A percentile compares a stretch with the other conserved stretches of the same genome.
Evolutionary conservation across 2,329 filamentous ascomycete species (phyloP).

Genomic region (Dothideomycetes sp.): DNA sequence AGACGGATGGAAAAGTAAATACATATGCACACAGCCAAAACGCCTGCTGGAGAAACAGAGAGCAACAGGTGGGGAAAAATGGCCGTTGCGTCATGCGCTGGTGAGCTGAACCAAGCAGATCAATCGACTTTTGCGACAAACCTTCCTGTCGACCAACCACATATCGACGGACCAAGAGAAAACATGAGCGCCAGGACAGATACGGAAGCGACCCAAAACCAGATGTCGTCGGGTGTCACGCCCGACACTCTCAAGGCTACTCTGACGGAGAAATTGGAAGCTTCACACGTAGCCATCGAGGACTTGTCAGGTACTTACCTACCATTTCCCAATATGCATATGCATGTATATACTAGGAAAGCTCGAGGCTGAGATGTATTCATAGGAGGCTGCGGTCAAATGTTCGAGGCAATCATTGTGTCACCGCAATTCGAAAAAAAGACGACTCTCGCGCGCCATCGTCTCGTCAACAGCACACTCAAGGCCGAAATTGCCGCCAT

Average conservation of each 20-base stretch:
- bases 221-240: slow-evolving; percentile 51
- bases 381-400: slow-evolving; percentile 60
- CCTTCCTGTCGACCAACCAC: background rate
- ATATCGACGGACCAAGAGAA: background rate
- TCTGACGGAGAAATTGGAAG: slow-evolving; percentile 60
- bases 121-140: slow-evolving; percentile 9
- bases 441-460: slow-evolving; percentile 71
- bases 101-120: background rate
- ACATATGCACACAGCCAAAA: too few species aligned
- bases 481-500: slow-evolving; percentile 84
- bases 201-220: slow-evolving; percentile 41
- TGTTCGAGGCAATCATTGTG: slow-evolving; percentile 61
- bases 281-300: slow-evolving; percentile 74
- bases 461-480: slow-evolving; percentile 72
- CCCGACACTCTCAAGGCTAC: slow-evolving; percentile 60
- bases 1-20: background rate
- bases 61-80: too few species aligned
- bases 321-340: too few species aligned
- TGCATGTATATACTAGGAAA: too few species aligned
- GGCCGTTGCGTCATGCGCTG: slow-evolving; percentile 9
- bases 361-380: background rate
- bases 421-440: slow-evolving; percentile 43
- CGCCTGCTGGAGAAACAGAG: too few species aligned
- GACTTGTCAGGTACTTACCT: slow-evolving; percentile 74
- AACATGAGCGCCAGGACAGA: slow-evolving; percentile 38